Evolutionary conservation across 345 rosid species (phyloP).

Genomic region (Arabidopsis arenosa): DNA sequence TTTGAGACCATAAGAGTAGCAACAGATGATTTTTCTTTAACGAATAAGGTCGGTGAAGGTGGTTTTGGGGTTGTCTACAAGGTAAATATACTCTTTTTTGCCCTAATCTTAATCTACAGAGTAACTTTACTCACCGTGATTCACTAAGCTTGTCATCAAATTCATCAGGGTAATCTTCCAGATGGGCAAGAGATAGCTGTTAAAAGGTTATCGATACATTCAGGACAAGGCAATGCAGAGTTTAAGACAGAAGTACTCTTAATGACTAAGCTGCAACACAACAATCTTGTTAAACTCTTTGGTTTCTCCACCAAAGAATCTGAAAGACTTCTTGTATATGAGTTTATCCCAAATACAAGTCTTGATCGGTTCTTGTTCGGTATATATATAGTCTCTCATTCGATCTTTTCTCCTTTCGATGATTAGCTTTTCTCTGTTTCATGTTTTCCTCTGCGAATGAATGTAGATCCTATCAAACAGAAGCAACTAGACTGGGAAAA

Average conservation of each 20-base stretch:
- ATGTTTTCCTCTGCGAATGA: neutral
- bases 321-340: conserved; percentile 44
- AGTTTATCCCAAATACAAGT: conserved; percentile 41
- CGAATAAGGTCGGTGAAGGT: conserved; percentile 47
- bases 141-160: neutral
- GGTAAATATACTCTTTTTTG: conserved; percentile 17
- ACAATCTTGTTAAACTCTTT: conserved; percentile 49
- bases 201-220: conserved; percentile 50
- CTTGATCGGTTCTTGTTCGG: conserved; percentile 49
- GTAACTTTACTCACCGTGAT: neutral
- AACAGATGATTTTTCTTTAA: conserved; percentile 36
- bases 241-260: conserved; percentile 55
- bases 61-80: conserved; percentile 52
- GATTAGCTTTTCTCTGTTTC: conserved; percentile 9
- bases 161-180: conserved; percentile 46
- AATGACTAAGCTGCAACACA: conserved; percentile 57
- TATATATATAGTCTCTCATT: conserved; percentile 13
- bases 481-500: conserved; percentile 17
- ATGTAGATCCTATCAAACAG: conserved; percentile 37
- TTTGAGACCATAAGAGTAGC: conserved; percentile 42
- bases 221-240: conserved; percentile 51
- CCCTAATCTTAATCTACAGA: neutral
- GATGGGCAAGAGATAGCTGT: conserved; percentile 51
- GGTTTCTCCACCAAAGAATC: conserved; percentile 39
- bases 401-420: neutral